Evolutionary conservation across 768 basidiomycete species (phyloP).

Genomic region (Auricularia auricula-judae): DNA sequence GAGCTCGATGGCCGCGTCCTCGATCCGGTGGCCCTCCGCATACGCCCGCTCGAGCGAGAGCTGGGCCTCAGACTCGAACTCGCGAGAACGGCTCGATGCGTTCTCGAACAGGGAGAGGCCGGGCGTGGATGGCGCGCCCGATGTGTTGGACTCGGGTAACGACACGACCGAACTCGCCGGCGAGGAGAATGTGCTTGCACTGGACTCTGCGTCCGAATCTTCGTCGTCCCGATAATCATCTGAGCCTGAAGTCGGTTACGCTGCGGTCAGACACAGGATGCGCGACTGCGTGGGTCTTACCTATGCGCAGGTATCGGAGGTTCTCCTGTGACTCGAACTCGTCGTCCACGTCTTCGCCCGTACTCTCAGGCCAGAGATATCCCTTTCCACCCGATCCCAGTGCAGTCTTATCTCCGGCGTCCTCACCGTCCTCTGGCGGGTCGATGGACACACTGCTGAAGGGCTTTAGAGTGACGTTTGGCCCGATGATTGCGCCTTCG

Average conservation of each 20-base stretch:
- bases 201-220: conserved; percentile 29
- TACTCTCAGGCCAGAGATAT: conserved; percentile 4
- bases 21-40: conserved; percentile 80
- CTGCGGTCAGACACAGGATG: too few species aligned
- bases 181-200: conserved; percentile 14
- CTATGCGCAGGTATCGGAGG: conserved; percentile 64
- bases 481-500: conserved; percentile 70
- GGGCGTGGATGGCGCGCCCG: conserved; percentile 35
- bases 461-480: conserved; percentile 49
- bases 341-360: conserved; percentile 26
- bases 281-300: conserved; percentile 22
- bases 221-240: conserved; percentile 9
- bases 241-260: conserved; percentile 36
- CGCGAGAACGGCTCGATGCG: conserved; percentile 34
- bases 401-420: conserved; percentile 21
- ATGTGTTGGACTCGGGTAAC: conserved; percentile 20
- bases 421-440: conserved; percentile 26
- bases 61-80: conserved; percentile 68
- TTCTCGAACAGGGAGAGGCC: background rate
- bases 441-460: conserved; percentile 63
- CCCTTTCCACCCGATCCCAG: conserved; percentile 17
- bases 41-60: conserved; percentile 88
- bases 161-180: conserved; percentile 15
- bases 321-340: conserved; percentile 47
- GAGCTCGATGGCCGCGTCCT: conserved; percentile 88